A percentile compares a stretch with the other conserved stretches of the same genome.
Conservation (phyloP, 106 monocot species). For the Alisma plantagoaquatica region DNA sequence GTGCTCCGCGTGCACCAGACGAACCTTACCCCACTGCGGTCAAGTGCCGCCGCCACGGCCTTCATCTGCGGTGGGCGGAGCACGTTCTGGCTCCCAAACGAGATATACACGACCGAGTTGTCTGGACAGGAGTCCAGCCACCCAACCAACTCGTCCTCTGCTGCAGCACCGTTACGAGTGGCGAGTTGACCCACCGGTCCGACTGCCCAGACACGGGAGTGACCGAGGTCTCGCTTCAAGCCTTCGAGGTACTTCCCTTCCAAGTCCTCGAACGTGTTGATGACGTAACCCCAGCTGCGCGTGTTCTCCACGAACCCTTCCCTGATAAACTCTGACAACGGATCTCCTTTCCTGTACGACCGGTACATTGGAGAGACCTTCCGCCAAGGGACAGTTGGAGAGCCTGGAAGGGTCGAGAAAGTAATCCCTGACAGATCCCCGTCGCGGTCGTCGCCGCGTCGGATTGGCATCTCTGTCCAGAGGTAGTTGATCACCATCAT, state of each 20-base stretch:
- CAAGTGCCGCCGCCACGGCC: conserved; percentile 45
- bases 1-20: conserved; percentile 46
- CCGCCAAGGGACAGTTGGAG: conserved; percentile 7
- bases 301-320: conserved; percentile 15
- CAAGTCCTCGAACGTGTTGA: conserved; percentile 39
- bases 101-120: conserved; percentile 49
- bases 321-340: conserved; percentile 14
- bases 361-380: not conserved
- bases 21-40: conserved; percentile 28
- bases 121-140: conserved; percentile 41
- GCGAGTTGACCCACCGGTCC: conserved; percentile 51
- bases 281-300: conserved; percentile 19
- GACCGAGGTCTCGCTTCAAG: conserved; percentile 14
- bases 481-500: conserved; percentile 5
- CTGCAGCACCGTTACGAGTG: not conserved
- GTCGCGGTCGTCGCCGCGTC: conserved; percentile 3
- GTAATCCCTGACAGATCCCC: not conserved
- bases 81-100: conserved; percentile 75
- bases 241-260: conserved; percentile 24
- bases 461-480: conserved; percentile 7
- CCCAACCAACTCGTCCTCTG: not conserved
- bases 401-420: not conserved
- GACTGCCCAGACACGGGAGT: conserved; percentile 23
- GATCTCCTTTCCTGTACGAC: conserved; percentile 21
- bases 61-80: conserved; percentile 27